Conservation (phyloP, 2,329 filamentous ascomycete species). For the Fusarium sp. region DNA sequence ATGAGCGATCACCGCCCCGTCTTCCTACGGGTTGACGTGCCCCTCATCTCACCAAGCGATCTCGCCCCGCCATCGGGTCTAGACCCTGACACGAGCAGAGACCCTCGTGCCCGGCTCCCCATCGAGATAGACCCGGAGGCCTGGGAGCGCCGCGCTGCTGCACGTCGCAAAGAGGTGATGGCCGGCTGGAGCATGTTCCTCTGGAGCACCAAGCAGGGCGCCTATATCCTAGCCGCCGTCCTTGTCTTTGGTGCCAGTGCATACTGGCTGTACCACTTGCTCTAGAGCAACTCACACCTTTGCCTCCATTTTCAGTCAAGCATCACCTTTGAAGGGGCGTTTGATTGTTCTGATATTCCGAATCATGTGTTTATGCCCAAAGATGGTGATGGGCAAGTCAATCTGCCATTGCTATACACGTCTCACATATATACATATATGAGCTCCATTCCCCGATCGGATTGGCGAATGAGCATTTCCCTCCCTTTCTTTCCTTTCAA, state of each 20-base stretch:
- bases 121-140: conserved; percentile 66
- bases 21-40: conserved; percentile 75
- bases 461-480: background rate
- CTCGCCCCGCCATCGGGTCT: conserved; percentile 51
- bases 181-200: conserved; percentile 67
- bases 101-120: conserved; percentile 61
- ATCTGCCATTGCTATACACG: background rate
- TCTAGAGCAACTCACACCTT: background rate
- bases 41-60: conserved; percentile 61
- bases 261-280: conserved; percentile 56
- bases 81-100: conserved; percentile 43
- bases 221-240: conserved; percentile 57
- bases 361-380: background rate
- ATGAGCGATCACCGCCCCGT: conserved; percentile 92
- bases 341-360: background rate
- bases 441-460: background rate
- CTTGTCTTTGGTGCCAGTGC: conserved; percentile 55
- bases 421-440: background rate
- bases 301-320: background rate
- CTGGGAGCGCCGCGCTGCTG: conserved; percentile 63
- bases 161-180: conserved; percentile 59
- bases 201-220: conserved; percentile 65
- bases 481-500: conserved; percentile 4
- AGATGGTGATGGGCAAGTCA: background rate
- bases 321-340: background rate